Base-by-base conservation (phyloP, 2,329 filamentous ascomycete species). In the Penicillium italicum region DNA sequence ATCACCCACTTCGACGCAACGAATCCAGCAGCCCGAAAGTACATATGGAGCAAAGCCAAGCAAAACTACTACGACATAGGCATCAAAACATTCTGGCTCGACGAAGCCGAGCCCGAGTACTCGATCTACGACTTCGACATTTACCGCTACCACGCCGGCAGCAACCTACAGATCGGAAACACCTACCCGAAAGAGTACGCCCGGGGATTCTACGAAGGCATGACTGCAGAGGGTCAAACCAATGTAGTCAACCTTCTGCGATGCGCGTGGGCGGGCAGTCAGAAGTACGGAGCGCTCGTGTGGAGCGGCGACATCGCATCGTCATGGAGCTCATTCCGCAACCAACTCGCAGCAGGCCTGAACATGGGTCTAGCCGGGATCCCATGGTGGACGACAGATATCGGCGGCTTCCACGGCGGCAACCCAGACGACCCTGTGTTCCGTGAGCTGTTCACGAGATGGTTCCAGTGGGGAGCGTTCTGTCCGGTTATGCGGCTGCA, bases 351-450 rank as follows among this genome's bases (percentile, higher is more conserved):
- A 0, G 85, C 85, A 0, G 85, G 85, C 0, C 72, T 88, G 20
- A 85, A 86, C 65, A 86, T 87, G 81, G 85, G 84, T 0, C 71
- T 88, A 5, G 77, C 83, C 0, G 85, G 85, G 0, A 77, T 88
- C 10, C 80, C 84, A 0, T 87, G 85, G 85, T 88, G 84, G 83
- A 88, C 85, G 0, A 88, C 85, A 0, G 85, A 88, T 62, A 88
- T 88, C 50, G 85, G 86, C 1, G 86, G 86, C 0, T 88, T 89
- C 64, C 85, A 88, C 63, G 85, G 85, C 5, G 85, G 85, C 0
- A 77, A 85, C 57, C 82, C 84, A 0, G 68, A 74, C 1, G 79
- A 85, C 44, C 70, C 74, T 1, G 74, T 63, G 0, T 88, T 88
- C 69, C 76, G 83, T 8, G 85, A 88, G 64, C 71, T 88, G 0